Evolutionary conservation across 805 yeast species (phyloP), one percentile per base, ranked within the genome.

Genomic region (Danielia oregonensis): DNA sequence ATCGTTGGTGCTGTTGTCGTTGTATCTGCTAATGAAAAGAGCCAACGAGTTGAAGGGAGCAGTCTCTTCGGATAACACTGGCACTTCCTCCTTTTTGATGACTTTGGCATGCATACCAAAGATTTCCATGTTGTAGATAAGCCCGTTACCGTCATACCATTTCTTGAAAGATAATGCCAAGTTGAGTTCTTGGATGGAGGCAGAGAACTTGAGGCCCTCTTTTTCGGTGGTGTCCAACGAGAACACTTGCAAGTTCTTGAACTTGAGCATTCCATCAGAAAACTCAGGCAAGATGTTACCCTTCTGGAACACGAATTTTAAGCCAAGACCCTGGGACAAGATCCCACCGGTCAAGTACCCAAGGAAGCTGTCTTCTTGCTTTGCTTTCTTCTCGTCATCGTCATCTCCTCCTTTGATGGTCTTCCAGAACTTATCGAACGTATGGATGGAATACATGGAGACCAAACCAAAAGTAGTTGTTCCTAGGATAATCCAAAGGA

Each of bases 401-500:
- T 56, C 55, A 10, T 33, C 55, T 15, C 40, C 41, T 41, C 49
- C 17, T 28, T 26, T 36, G 18, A 61, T 31, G 10, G 42, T 43
- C 14, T 51, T 43, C 43, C 54, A 40, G 13, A 56, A 32, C 23
- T 53, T 54, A 26, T 64, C 68, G 33, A 56, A 51, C 8, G 52
- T 44, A 27, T 75, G 68, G 4, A 71, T 52, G 1, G 70, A 45
- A 46, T 74, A 73, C 49, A 76, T 61, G 5, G 68, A 41, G 21
- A 66, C 59, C 24, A 78, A 68, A 6, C 68, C 68, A 48, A 75
- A 76, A 1, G 80, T 76, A 6, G 82, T 76, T 3, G 82, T 76
- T 3, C 81, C 81, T 35, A 76, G 55, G 10, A 74, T 50, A 12
- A 76, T 59, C 79, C 79, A 75, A 24, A 76, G 50, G 14, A 74